These are phyloP conservation scores for Hymenoscyphus linearis DNA, from an alignment of 2,329 filamentous ascomycete species.

Conservation along the genomic window DNA sequence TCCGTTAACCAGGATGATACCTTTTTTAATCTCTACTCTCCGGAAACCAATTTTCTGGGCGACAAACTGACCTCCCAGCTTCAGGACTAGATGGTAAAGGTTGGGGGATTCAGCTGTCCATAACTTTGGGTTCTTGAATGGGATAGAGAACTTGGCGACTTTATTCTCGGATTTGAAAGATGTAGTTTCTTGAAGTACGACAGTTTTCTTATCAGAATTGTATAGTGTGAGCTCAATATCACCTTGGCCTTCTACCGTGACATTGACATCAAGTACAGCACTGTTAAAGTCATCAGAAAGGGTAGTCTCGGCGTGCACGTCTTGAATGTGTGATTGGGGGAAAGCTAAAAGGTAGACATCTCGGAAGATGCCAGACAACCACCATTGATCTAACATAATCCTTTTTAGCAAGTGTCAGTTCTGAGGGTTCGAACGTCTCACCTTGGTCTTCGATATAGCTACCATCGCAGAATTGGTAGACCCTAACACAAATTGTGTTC, in stretches of 20 bases:
- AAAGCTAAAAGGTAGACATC: conserved; percentile 59
- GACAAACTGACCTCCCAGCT: conserved; percentile 34
- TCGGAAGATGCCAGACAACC: conserved; percentile 62
- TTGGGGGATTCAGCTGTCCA: conserved; percentile 65
- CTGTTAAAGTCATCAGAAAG: conserved; percentile 48
- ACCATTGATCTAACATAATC: conserved; percentile 52
- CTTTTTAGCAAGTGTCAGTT: background rate
- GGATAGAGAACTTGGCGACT: conserved; percentile 3
- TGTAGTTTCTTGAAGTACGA: background rate
- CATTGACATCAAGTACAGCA: conserved; percentile 39
- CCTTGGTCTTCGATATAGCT: conserved; percentile 62
- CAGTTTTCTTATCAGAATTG: background rate
- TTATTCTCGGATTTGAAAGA: conserved; percentile 5
- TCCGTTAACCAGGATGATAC: conserved; percentile 59
- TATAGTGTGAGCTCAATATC: conserved; percentile 2
- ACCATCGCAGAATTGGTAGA: conserved; percentile 66
- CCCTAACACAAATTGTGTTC: conserved; percentile 57
- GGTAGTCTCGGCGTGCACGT: conserved; percentile 51
- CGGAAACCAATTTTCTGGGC: conserved; percentile 58
- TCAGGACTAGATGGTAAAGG: conserved; percentile 51
- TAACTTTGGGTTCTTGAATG: conserved; percentile 49
- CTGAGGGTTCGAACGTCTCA: background rate
- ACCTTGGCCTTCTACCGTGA: conserved; percentile 32
- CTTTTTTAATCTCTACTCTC: conserved; percentile 55
- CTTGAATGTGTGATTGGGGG: conserved; percentile 48